phyloP scores from a whole-genome alignment of 2,329 filamentous ascomycete species.

The Fonsecaea monophora region DNA sequence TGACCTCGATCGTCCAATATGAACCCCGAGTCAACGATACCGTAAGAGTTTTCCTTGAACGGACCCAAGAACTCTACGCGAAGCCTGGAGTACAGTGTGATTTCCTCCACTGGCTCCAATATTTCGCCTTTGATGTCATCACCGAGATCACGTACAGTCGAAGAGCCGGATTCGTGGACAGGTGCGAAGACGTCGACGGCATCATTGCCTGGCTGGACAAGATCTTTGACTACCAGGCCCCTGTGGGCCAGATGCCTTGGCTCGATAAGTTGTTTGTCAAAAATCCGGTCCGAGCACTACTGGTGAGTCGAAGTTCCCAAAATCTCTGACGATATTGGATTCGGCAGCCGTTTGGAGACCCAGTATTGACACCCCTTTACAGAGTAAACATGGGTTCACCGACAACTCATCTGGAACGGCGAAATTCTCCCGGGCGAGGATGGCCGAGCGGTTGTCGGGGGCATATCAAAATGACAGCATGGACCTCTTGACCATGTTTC shows the following conservation, averaged over 20 bases:
- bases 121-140: constrained; percentile 46
- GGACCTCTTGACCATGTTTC: constrained; percentile 37
- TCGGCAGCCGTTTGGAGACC: no score
- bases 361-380: no score
- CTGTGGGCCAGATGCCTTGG: constrained; percentile 49
- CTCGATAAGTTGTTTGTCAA: constrained; percentile 35
- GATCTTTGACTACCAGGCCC: constrained; percentile 69
- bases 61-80: constrained; percentile 63
- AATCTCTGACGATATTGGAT: no score
- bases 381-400: no score
- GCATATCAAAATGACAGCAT: constrained; percentile 14
- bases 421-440: constrained; percentile 70
- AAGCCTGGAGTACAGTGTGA: constrained; percentile 36
- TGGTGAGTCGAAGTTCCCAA: constrained; percentile 68
- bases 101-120: constrained; percentile 52
- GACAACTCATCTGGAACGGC: constrained; percentile 66
- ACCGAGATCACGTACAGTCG: constrained; percentile 46
- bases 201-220: constrained; percentile 46
- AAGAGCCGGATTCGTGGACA: constrained; percentile 44
- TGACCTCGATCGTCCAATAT: constrained; percentile 32
- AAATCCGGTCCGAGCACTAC: constrained; percentile 55
- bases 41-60: constrained; percentile 70
- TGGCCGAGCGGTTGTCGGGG: constrained; percentile 66
- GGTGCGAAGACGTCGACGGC: constrained; percentile 44
- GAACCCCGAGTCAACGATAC: constrained; percentile 81